These are phyloP conservation scores for Metschnikowia baotianmanensis DNA, from an alignment of 805 yeast genomes.

Conservation along the genomic window DNA sequence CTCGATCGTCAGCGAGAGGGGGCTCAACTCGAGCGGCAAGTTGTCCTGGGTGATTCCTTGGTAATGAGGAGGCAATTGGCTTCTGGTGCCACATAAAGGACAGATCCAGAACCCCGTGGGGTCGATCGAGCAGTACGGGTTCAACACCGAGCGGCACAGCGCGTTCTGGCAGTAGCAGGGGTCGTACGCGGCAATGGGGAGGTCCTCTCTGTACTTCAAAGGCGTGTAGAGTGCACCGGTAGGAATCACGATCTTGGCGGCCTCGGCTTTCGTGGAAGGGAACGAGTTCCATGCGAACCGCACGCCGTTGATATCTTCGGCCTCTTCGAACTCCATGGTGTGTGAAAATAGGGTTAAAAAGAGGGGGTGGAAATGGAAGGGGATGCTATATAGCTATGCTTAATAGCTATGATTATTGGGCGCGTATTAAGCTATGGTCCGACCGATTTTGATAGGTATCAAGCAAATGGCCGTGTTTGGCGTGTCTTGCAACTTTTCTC, in stretches of 20 bases:
- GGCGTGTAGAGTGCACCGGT: slow-evolving; percentile 96
- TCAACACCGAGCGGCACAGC: slow-evolving; percentile 80
- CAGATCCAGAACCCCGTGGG: slow-evolving; percentile 82
- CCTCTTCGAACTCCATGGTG: slow-evolving; percentile 41
- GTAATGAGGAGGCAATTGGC: slow-evolving; percentile 80
- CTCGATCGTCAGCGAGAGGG: slow-evolving; percentile 74
- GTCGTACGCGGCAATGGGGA: slow-evolving; percentile 79
- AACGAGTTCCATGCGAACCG: slow-evolving; percentile 61
- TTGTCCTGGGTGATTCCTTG: slow-evolving; percentile 70
- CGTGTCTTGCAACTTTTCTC: too few species aligned
- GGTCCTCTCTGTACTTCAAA: slow-evolving; percentile 69
- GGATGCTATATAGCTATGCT: too few species aligned
- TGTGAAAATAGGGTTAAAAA: too few species aligned
- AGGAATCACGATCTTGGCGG: slow-evolving; percentile 89
- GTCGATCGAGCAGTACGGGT: slow-evolving; percentile 84
- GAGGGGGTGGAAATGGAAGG: too few species aligned
- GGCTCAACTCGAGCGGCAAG: slow-evolving; percentile 77
- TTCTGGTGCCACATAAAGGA: slow-evolving; percentile 75
- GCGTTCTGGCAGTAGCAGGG: slow-evolving; percentile 76
- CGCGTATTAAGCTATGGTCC: too few species aligned
- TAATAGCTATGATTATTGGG: too few species aligned
- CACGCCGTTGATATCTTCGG: slow-evolving; percentile 45
- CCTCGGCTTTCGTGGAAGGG: slow-evolving; percentile 86
- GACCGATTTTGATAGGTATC: too few species aligned
- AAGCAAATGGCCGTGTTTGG: too few species aligned